Evolutionary conservation across 108 stramenopile genomes (phyloP), one percentile per base, ranked within the genome.

Genomic region (Seminavis robusta): DNA sequence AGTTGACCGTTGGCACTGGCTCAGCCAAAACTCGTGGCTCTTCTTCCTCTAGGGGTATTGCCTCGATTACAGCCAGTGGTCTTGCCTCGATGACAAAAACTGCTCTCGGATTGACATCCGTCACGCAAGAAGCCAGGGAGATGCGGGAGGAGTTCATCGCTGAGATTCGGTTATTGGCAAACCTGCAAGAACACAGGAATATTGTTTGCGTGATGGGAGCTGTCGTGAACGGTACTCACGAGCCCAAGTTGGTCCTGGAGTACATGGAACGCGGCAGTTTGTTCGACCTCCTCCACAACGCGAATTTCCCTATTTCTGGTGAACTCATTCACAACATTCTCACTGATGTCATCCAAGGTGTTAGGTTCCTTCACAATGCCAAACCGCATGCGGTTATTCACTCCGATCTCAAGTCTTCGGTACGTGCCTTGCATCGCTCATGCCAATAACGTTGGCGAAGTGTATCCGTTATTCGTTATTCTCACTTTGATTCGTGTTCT

Each of bases 351-450:
- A 47, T 58, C 15, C 69, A 67, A 33, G 80, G 80, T 10, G 29
- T 71, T 15, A 59, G 76, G 10, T 81, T 81, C 47, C 65, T 81
- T 3, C 80, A 81, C 28, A 41, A 59, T 20, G 59, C 80, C 13
- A 52, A 39, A 33, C 76, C 84, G 40, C 63, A 65, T 47, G n/a
- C n/a, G n/a, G 71, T 85, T 21, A 54, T 85, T 27, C 84, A 85
- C 80, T 36, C 55, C 50, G 25, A 59, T 81, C 29, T 51, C 77
- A 10, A 73, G 34, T 48, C 74, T n/a, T n/a, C n/a, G n/a, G n/a
- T n/a, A n/a, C n/a, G n/a, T n/a, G n/a, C n/a, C n/a, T n/a, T n/a
- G n/a, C n/a, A n/a, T n/a, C n/a, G n/a, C n/a, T n/a, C n/a, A n/a
- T n/a, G n/a, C n/a, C n/a, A n/a, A n/a, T n/a, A n/a, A n/a, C n/a